Base-by-base conservation (phyloP, 768 basidiomycete species). In the Exsudoporus frostii region DNA sequence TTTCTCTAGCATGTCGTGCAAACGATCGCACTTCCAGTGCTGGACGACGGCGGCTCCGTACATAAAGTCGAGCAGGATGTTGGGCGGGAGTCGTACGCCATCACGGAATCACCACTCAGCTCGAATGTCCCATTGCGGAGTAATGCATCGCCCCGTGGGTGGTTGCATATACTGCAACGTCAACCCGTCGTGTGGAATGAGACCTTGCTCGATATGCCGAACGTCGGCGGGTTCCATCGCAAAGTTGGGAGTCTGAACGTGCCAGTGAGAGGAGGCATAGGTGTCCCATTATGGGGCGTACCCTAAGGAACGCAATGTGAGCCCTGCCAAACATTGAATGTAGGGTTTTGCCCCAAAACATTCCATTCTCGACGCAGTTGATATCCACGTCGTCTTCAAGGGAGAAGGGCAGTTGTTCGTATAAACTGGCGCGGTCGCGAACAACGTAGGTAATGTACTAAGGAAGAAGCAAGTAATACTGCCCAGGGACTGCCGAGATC, bases 361-460 rank as follows among this genome's bases (percentile, higher is more conserved):
- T 45, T 19, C 51, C 44, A 33, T 51, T 51, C n/a, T 51, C 15
- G 7, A 45, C 17, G 7, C 51, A 39, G 17, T 51, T 13, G 22
- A 51, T 39, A 33, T 51, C 29, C n/a, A 45, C 10, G 24, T 22
- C 13, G 4, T 24, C 44, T 14, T 39, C 37, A 39, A 5, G 24
- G 13, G 44, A 19, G 36, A 38, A 38, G 20, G 37, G 19, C 11
- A 20, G 2, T 20, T 20, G 37, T 17, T 20, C 34, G 13, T 51
- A 51, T 45, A 45, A 22, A 22, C 36, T 13, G 7, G 15, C 10
- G 29, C 36, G 32, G 27, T 44, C 50, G 24, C 7, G 19, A 30
- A 51, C 42, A 44, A 51, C 50, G 17, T 15, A 13, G 17, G 34
- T 37, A 20, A 51, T 33, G 7, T 45, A 51, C 50, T 51, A 38